phyloP scores from a whole-genome alignment of 495 filamentous ascomycete species.

The Sphaerosporella brunnea region DNA sequence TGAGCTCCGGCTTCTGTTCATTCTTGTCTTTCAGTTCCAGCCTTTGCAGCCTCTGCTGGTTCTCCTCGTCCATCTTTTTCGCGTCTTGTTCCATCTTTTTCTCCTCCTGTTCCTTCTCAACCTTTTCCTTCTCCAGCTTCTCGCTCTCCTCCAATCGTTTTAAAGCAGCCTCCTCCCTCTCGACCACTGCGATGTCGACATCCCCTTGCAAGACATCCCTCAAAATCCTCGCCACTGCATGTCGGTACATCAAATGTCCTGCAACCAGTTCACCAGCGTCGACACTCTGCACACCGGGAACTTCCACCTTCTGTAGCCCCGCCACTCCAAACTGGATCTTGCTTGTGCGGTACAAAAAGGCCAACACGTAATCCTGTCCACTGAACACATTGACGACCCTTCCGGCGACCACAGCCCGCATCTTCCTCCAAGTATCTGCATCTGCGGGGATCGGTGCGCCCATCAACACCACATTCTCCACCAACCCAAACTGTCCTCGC shows the following conservation, averaged over 20 bases:
- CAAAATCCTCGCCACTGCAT: constrained; percentile 15
- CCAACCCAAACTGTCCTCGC: constrained; percentile 60
- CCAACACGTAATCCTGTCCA: constrained; percentile 18
- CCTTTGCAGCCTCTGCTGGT: neutral
- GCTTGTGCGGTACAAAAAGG: constrained; percentile 22
- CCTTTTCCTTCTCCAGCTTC: constrained; percentile 20
- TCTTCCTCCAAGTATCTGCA: constrained; percentile 9
- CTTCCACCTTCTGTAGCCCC: constrained; percentile 17
- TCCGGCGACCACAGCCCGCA: constrained; percentile 17
- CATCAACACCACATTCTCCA: constrained; percentile 72
- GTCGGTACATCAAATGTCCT: constrained; percentile 22
- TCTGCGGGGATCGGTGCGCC: constrained; percentile 53
- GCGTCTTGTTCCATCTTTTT: neutral
- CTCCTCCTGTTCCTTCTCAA: constrained; percentile 3
- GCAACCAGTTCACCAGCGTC: constrained; percentile 15
- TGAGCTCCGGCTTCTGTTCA: neutral
- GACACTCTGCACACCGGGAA: constrained; percentile 17
- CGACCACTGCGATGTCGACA: constrained; percentile 20
- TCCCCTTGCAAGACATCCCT: constrained; percentile 16
- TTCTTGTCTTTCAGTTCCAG: neutral
- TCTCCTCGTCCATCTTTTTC: neutral
- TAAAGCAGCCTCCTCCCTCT: constrained; percentile 14
- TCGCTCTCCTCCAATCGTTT: neutral
- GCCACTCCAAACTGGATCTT: constrained; percentile 19
- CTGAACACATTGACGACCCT: constrained; percentile 21